Evolutionary conservation across 345 rosid genomes (phyloP), one percentile per base, ranked within the genome.

Genomic region (Theobroma cacao): DNA sequence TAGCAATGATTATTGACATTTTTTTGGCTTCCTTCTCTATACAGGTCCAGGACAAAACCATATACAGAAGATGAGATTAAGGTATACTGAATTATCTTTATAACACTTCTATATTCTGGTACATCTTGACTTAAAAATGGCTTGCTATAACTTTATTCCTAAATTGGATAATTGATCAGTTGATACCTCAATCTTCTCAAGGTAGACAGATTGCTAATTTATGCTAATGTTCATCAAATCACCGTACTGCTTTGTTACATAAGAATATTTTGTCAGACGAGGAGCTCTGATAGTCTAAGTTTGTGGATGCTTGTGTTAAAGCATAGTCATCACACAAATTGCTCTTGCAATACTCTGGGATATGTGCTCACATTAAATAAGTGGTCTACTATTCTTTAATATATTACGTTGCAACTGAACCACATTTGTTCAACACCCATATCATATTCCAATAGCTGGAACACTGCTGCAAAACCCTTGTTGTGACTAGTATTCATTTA

Each of bases 41-140:
- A 45, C 87, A 91, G 98, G 90, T 89, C 83, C 40, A 84, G 99
- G 71, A 77, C 69, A 79, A 79, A 85, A 64, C 95, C 98, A 43
- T 96, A 92, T 78, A 87, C 98, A 36, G 98, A 96, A 84, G 92
- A 90, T 71, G 99, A 96, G 88, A 90, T 96, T 82, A 96, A 96
- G 99, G 98, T 93, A 90, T 36, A 20, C 6, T 56, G 62, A 59
- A 55, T 36, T 33, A 20, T 34, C 33, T 31, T 17, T 33, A 20
- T 20, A 6, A 72, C 55, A 48, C 15, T 69, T 69, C 47, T 47
- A 28, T 7, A 14, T 69, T 18, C n/a, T 17, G 52, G 34, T 10
- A 15, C 22, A 28, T 28, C 47, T 38, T 55, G 26, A 31, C 18
- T 31, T n/a, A 13, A 61, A 60, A 61, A 45, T 34, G 40, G 31